phyloP scores from a whole-genome alignment of 192 early-diverging fungal genomes.

The Coemansia sp. region DNA sequence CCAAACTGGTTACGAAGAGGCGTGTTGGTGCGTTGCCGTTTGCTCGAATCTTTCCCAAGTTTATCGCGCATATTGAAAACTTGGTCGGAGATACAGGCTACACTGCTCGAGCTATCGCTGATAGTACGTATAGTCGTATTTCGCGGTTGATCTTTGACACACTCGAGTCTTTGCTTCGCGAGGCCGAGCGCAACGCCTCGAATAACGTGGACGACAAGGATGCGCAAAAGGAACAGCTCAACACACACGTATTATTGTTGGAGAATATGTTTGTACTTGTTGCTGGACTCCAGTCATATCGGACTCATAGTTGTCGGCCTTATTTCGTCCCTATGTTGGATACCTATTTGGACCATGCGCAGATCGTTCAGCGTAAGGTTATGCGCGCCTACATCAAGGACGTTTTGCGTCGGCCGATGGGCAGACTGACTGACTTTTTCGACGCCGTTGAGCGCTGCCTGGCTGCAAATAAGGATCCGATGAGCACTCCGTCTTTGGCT shows the following conservation, averaged over 20 bases:
- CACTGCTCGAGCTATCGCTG: conserved; percentile 71
- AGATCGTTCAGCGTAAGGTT: conserved; percentile 77
- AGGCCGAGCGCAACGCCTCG: conserved; percentile 63
- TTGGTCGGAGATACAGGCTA: conserved; percentile 59
- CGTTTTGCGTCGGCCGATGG: conserved; percentile 87
- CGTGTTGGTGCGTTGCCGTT: conserved; percentile 89
- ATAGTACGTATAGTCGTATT: conserved; percentile 80
- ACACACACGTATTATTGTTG: conserved; percentile 83
- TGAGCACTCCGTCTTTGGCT: conserved; percentile 69
- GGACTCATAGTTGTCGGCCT: conserved; percentile 69
- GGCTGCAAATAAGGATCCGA: conserved; percentile 62
- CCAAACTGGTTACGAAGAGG: conserved; percentile 84
- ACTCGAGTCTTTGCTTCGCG: conserved; percentile 79
- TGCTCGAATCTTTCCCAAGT: conserved; percentile 86
- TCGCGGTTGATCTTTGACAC: conserved; percentile 86
- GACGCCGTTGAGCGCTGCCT: conserved; percentile 90
- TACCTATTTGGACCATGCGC: conserved; percentile 81
- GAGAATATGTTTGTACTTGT: conserved; percentile 98
- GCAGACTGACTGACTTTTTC: conserved; percentile 92
- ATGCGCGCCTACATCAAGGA: conserved; percentile 83
- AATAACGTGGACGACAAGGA: conserved; percentile 80
- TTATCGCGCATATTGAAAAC: conserved; percentile 72
- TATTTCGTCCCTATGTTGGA: conserved; percentile 43
- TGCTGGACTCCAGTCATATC: conserved; percentile 73
- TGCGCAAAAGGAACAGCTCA: conserved; percentile 76